Evolutionary conservation across 1,284 basidiomycete genomes (phyloP).

Genomic region (Takashimella koratensis): DNA sequence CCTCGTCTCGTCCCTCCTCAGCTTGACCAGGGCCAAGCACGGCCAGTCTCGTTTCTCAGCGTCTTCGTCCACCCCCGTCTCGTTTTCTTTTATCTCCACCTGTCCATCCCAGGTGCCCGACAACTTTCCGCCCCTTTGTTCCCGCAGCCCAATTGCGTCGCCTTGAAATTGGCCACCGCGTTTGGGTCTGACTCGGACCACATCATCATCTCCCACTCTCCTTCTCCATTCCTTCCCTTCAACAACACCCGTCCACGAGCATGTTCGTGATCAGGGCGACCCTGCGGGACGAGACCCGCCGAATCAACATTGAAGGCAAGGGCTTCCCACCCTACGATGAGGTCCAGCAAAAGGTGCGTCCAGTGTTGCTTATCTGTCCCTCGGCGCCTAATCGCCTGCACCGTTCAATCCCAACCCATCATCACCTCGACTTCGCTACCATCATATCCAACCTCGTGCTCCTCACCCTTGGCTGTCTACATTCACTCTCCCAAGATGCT

Average conservation of each 20-base stretch:
- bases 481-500: not conserved
- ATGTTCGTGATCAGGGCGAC: slow-evolving; percentile 48
- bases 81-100: not conserved
- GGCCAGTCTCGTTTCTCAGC: no score
- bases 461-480: no score
- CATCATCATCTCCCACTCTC: no score
- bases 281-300: slow-evolving; percentile 47
- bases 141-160: no score
- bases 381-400: not conserved
- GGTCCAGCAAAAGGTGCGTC: slow-evolving; percentile 43
- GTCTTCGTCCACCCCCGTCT: not conserved
- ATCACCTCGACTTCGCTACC: not conserved
- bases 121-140: not conserved
- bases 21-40: no score
- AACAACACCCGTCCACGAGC: slow-evolving; percentile 9
- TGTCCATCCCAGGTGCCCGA: not conserved
- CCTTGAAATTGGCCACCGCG: no score
- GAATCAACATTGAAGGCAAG: slow-evolving; percentile 36
- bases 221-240: not conserved
- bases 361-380: not conserved
- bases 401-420: not conserved
- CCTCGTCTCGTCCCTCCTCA: no score
- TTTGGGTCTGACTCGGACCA: no score
- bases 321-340: slow-evolving; percentile 42
- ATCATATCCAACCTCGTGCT: not conserved